Conservation (phyloP, 2,329 filamentous ascomycete genomes). For the Cytospora chrysosperma region DNA sequence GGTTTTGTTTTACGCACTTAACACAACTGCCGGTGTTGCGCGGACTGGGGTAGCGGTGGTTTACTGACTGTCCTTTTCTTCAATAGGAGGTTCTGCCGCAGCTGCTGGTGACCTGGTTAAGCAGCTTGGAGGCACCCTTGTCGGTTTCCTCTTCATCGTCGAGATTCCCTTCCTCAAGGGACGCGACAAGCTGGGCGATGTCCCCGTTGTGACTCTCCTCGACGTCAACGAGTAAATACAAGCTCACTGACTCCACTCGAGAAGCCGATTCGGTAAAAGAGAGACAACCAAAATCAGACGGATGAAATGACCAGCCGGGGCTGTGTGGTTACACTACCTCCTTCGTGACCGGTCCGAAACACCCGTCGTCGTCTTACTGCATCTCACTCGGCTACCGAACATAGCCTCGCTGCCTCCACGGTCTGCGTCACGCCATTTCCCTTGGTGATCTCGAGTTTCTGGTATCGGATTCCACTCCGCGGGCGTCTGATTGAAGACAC, state of each 20-base stretch:
- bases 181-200: conserved; percentile 78
- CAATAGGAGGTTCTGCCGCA: conserved; percentile 79
- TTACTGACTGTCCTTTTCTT: conserved; percentile 22
- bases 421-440: background rate
- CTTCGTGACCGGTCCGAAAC: background rate
- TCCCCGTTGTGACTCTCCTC: conserved; percentile 79
- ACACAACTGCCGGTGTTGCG: background rate
- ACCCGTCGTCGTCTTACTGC: background rate
- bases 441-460: background rate
- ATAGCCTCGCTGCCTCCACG: background rate
- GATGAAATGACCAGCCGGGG: background rate
- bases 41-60: background rate
- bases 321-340: background rate
- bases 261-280: background rate
- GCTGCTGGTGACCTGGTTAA: conserved; percentile 84
- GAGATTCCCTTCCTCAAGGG: conserved; percentile 93
- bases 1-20: background rate
- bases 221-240: conserved; percentile 40
- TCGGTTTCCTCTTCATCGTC: conserved; percentile 93
- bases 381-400: background rate
- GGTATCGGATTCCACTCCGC: background rate
- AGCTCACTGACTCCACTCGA: background rate
- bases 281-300: background rate
- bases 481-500: background rate
- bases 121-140: conserved; percentile 79